Evolutionary conservation across 2,329 filamentous ascomycete genomes (phyloP).

Genomic region (Ophiostoma sp.): DNA sequence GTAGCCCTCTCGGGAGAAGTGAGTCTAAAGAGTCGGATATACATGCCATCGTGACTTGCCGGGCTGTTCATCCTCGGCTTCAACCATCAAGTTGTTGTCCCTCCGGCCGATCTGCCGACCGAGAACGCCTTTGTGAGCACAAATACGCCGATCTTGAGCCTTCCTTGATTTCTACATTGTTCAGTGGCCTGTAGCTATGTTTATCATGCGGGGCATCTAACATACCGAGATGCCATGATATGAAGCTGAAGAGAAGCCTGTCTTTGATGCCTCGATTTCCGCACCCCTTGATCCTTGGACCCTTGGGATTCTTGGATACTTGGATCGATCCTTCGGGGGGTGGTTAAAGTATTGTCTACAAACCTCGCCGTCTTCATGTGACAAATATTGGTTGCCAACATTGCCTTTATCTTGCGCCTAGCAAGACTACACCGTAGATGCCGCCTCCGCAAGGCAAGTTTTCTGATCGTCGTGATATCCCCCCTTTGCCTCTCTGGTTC

Average conservation of each 20-base stretch:
- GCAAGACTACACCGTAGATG: not conserved
- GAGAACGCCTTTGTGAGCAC: not conserved
- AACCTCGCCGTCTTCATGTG: not conserved
- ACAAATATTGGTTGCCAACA: not conserved
- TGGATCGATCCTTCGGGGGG: not conserved
- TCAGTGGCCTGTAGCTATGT: not conserved
- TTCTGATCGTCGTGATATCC: not conserved
- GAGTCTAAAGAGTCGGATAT: too few relatives aligned
- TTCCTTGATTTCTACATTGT: not conserved
- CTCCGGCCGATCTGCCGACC: not conserved
- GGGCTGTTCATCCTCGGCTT: not conserved
- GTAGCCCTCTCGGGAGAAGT: too few relatives aligned
- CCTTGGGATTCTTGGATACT: not conserved
- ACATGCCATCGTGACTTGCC: not conserved
- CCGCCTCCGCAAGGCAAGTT: not conserved
- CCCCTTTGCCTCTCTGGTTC: not conserved
- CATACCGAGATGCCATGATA: not conserved
- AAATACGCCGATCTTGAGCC: not conserved
- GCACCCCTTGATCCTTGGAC: not conserved
- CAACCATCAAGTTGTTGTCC: too few relatives aligned
- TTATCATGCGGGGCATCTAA: not conserved
- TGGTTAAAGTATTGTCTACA: not conserved
- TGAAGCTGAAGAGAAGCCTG: not conserved
- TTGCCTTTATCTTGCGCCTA: not conserved
- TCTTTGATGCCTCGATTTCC: not conserved